Evolutionary conservation across 2,329 filamentous ascomycete genomes (phyloP).

Genomic region (Aspergillus sp.): DNA sequence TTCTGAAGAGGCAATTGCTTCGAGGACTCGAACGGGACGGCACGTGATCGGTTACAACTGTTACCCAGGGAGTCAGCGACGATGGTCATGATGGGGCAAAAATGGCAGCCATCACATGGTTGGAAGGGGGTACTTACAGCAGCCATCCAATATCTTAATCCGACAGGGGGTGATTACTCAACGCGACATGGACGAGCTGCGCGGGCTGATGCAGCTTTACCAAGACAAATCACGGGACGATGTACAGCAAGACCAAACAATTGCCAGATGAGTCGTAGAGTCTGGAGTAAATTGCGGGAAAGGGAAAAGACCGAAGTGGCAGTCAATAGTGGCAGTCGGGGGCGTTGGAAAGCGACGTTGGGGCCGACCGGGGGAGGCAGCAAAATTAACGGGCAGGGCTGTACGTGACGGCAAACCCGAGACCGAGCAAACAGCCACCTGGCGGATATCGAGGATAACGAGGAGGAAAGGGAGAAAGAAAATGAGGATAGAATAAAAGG

Average conservation of each 20-base stretch:
- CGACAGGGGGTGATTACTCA: not conserved
- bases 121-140: not conserved
- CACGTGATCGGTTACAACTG: not conserved
- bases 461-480: slow-evolving; percentile 5
- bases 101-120: not conserved
- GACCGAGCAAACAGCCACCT: not conserved
- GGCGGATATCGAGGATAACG: slow-evolving; percentile 5
- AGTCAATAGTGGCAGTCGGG: not conserved
- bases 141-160: not conserved
- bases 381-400: too few species aligned
- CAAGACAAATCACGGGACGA: too few species aligned
- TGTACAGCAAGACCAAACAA: too few species aligned
- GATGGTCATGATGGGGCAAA: not conserved
- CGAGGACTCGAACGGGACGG: slow-evolving; percentile 6
- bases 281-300: too few species aligned
- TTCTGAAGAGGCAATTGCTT: slow-evolving; percentile 6
- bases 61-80: not conserved
- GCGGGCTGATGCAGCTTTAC: not conserved
- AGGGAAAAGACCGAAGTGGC: not conserved
- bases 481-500: slow-evolving; percentile 7
- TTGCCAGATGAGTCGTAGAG: too few species aligned
- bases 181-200: not conserved
- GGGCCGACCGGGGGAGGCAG: too few species aligned
- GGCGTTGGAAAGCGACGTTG: not conserved
- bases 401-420: not conserved